Evolutionary conservation across 176 grass and related monocot genomes (phyloP).

Genomic region (Hsuehochloa calcarea): DNA sequence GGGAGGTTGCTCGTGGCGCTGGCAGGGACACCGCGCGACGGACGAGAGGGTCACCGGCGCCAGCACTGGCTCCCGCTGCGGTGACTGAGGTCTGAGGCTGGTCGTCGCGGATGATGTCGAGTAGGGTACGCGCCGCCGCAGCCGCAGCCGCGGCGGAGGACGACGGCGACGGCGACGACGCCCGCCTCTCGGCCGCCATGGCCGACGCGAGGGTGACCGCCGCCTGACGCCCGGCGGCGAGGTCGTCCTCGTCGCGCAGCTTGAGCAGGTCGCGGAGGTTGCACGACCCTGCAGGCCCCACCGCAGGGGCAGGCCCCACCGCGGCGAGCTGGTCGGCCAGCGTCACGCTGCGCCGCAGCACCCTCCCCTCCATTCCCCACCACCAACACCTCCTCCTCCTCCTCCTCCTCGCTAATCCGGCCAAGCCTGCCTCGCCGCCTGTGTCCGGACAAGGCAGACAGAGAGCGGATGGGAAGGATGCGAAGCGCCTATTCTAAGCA

Average conservation of each 20-base stretch:
- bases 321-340: constrained; percentile 83
- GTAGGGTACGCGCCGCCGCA: constrained; percentile 34
- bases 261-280: constrained; percentile 67
- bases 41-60: not conserved
- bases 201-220: constrained; percentile 39
- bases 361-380: constrained; percentile 49
- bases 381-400: not conserved
- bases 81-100: not conserved
- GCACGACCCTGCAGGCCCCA: constrained; percentile 25
- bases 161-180: constrained; percentile 24
- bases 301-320: constrained; percentile 16
- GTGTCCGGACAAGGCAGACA: not conserved
- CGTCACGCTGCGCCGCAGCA: constrained; percentile 66
- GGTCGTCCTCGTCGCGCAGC: constrained; percentile 54
- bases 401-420: not conserved
- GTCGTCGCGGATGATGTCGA: constrained; percentile 60
- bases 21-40: constrained; percentile 40
- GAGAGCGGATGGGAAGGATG: not conserved
- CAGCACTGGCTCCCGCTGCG: not conserved
- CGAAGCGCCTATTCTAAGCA: not conserved
- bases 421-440: not conserved
- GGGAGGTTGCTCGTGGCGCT: not conserved
- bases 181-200: constrained; percentile 40
- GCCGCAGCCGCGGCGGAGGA: constrained; percentile 2
- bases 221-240: constrained; percentile 40